Conservation (phyloP, 163 green algal species). For the Volvox carteri region DNA sequence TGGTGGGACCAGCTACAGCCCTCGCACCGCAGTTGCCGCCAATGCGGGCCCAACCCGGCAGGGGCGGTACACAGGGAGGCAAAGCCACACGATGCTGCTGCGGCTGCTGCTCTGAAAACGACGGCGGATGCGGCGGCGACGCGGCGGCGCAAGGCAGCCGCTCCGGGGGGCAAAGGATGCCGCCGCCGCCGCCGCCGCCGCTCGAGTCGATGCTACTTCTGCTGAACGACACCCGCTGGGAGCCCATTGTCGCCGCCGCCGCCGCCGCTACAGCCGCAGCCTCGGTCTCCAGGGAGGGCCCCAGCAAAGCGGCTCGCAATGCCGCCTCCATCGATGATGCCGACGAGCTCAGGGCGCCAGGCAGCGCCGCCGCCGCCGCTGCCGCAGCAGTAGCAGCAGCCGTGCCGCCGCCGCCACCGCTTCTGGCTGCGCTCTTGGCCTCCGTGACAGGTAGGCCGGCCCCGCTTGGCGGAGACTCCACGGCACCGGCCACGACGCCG, state of each 20-base stretch:
- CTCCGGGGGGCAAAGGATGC: neutral
- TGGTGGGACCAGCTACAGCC: neutral
- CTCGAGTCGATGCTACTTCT: slow-evolving; percentile 43
- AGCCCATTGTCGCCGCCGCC: neutral
- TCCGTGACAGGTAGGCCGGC: neutral
- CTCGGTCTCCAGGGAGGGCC: neutral
- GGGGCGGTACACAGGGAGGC: neutral
- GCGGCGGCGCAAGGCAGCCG: neutral
- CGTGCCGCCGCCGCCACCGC: neutral
- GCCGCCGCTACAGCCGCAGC: neutral
- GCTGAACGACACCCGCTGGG: neutral
- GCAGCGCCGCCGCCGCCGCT: neutral
- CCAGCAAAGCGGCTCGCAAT: neutral
- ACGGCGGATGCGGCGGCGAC: neutral
- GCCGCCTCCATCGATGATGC: neutral
- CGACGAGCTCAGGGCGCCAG: too few species aligned
- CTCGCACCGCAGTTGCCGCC: too few species aligned
- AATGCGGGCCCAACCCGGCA: neutral
- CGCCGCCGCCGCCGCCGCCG: neutral
- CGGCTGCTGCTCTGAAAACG: neutral
- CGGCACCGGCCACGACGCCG: neutral
- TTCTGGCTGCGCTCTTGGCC: neutral
- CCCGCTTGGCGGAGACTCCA: neutral
- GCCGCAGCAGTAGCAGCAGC: neutral
- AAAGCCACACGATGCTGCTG: neutral